Percentiles rank a stretch among this genome's conserved stretches.
Evolutionary conservation across 768 basidiomycete species (phyloP).

Genomic region (Tricholomella constricta): DNA sequence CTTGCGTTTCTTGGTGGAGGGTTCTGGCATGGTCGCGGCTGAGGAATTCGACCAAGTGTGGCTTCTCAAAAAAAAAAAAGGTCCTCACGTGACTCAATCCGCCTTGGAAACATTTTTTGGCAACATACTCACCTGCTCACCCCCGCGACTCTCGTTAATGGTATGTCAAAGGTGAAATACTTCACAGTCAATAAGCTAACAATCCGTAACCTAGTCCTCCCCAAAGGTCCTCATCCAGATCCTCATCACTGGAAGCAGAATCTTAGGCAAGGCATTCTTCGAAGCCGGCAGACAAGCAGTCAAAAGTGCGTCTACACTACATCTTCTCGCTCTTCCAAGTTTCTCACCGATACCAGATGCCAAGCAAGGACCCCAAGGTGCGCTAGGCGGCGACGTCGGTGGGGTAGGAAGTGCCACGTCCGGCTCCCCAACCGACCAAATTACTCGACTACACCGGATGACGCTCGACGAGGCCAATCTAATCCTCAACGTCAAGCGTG

Average conservation of each 20-base stretch:
- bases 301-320: slow-evolving; percentile 65
- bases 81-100: slow-evolving; percentile 12
- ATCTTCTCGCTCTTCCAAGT: not conserved
- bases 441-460: slow-evolving; percentile 89
- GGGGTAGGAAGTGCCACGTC: slow-evolving; percentile 77
- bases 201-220: slow-evolving; percentile 56
- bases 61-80: too few relatives aligned
- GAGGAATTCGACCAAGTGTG: too few relatives aligned
- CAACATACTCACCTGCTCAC: not conserved
- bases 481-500: slow-evolving; percentile 86
- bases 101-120: not conserved
- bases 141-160: slow-evolving; percentile 12
- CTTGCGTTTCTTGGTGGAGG: slow-evolving; percentile 53
- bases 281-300: slow-evolving; percentile 92
- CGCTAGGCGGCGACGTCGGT: slow-evolving; percentile 64
- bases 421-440: slow-evolving; percentile 73
- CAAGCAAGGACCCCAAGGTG: slow-evolving; percentile 73
- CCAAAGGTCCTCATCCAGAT: slow-evolving; percentile 82
- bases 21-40: slow-evolving; percentile 24
- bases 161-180: slow-evolving; percentile 5
- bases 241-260: slow-evolving; percentile 71
- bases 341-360: slow-evolving; percentile 58
- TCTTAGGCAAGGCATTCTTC: slow-evolving; percentile 87
- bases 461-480: slow-evolving; percentile 93
- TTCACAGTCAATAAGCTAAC: not conserved